These are phyloP conservation scores for Podospora conica DNA, from an alignment of 495 filamentous ascomycete genomes.

Conservation along the genomic window DNA sequence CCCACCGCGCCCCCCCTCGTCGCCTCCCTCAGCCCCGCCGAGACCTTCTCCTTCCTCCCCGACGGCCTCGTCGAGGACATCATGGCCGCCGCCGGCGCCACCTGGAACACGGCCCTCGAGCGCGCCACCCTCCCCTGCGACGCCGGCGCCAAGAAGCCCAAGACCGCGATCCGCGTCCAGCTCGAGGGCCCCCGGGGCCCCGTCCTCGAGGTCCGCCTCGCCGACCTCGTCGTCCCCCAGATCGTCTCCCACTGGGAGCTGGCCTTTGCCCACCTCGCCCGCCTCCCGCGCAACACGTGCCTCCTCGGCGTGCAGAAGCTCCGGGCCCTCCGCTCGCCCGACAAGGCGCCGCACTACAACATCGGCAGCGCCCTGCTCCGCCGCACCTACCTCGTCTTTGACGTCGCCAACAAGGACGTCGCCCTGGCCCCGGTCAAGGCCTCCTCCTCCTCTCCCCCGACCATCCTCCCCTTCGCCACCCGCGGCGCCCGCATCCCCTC, in stretches of 20 bases:
- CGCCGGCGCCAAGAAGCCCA: constrained; percentile 35
- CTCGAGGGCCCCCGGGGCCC: constrained; percentile 43
- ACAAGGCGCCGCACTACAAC: constrained; percentile 35
- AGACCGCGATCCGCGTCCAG: constrained; percentile 53
- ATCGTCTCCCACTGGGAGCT: constrained; percentile 27
- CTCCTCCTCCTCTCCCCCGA: background rate
- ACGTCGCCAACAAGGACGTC: constrained; percentile 69
- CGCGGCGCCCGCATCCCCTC: constrained; percentile 9
- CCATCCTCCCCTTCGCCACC: constrained; percentile 7
- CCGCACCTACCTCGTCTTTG: constrained; percentile 79
- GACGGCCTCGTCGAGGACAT: constrained; percentile 50
- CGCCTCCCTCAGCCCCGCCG: constrained; percentile 47
- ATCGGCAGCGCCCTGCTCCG: constrained; percentile 80
- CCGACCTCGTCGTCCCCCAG: constrained; percentile 56
- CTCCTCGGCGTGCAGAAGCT: constrained; percentile 57
- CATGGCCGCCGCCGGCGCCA: constrained; percentile 52
- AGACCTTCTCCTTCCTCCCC: constrained; percentile 69
- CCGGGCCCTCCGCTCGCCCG: background rate
- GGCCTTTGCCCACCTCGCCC: background rate
- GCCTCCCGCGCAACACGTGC: constrained; percentile 37
- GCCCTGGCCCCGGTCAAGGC: constrained; percentile 43
- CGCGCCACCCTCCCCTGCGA: constrained; percentile 59
- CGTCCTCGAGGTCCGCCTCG: constrained; percentile 55
- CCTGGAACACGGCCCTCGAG: constrained; percentile 35
- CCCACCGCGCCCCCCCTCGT: constrained; percentile 21